Evolutionary conservation across 768 basidiomycete species (phyloP).

Genomic region (Pisolithus microcarpus): DNA sequence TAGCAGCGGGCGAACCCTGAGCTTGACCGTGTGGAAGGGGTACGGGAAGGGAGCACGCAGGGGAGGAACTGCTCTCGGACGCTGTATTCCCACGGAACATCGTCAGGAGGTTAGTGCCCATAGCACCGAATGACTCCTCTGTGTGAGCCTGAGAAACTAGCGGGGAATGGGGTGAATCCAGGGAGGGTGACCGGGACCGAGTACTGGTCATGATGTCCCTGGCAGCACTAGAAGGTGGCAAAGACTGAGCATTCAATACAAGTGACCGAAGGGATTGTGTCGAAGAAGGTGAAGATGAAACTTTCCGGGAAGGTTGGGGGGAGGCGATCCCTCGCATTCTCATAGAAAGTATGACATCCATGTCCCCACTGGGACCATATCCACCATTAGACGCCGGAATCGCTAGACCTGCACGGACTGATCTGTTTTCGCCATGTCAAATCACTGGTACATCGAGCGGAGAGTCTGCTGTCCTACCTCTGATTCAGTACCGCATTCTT

Average conservation of each 20-base stretch:
- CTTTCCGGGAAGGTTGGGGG: conserved; percentile 17
- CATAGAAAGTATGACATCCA: conserved; percentile 81
- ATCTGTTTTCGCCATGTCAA: conserved; percentile 32
- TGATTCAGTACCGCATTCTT: conserved; percentile 67
- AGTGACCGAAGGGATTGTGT: conserved; percentile 23
- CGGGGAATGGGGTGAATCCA: conserved; percentile 36
- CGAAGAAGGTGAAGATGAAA: conserved; percentile 20
- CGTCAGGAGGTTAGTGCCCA: conserved; percentile 47
- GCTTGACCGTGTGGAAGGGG: conserved; percentile 13
- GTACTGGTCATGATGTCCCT: conserved; percentile 21
- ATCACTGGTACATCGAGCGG: background rate
- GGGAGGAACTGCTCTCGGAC: conserved; percentile 17
- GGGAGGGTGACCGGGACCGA: conserved; percentile 24
- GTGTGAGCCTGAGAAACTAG: conserved; percentile 29
- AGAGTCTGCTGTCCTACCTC: conserved; percentile 37
- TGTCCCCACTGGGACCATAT: conserved; percentile 67
- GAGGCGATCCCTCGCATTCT: conserved; percentile 53
- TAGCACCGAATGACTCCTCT: conserved; percentile 54
- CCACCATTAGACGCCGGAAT: conserved; percentile 35
- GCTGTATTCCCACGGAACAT: conserved; percentile 41
- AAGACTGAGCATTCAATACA: conserved; percentile 12
- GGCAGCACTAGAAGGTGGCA: conserved; percentile 10
- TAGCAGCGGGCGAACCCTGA: conserved; percentile 19
- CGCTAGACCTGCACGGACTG: conserved; percentile 61
- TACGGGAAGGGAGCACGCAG: conserved; percentile 27